Conservation (phyloP, 192 early-diverging fungal species). For the Coemansia sp. region DNA sequence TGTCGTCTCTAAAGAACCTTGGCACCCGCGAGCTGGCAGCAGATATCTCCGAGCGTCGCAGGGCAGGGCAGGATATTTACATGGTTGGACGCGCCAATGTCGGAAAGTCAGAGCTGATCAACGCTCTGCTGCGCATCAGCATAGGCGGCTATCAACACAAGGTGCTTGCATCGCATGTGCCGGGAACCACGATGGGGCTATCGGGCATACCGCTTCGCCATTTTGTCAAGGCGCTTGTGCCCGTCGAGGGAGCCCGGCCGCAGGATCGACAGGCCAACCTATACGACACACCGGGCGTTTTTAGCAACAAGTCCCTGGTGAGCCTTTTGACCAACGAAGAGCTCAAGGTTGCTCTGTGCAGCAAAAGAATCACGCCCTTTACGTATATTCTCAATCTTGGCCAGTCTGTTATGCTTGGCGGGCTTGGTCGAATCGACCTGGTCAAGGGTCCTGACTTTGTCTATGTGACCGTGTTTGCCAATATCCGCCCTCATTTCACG, state of each 20-base stretch:
- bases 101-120: slow-evolving; percentile 76
- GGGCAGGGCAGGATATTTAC: slow-evolving; percentile 61
- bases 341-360: slow-evolving; percentile 53
- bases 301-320: slow-evolving; percentile 58
- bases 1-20: slow-evolving; percentile 65
- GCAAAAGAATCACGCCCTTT: slow-evolving; percentile 54
- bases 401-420: slow-evolving; percentile 60
- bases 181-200: slow-evolving; percentile 75
- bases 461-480: slow-evolving; percentile 59
- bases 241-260: slow-evolving; percentile 25
- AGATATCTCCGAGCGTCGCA: slow-evolving; percentile 43
- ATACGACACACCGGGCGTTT: slow-evolving; percentile 69
- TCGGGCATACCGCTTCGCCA: slow-evolving; percentile 60
- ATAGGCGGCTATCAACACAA: slow-evolving; percentile 52
- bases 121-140: slow-evolving; percentile 62
- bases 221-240: slow-evolving; percentile 55
- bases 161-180: slow-evolving; percentile 63
- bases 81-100: slow-evolving; percentile 76
- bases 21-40: slow-evolving; percentile 56
- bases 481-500: slow-evolving; percentile 62
- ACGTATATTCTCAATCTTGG: slow-evolving; percentile 60
- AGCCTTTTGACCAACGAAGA: slow-evolving; percentile 56
- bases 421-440: slow-evolving; percentile 63
- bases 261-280: slow-evolving; percentile 42
- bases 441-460: slow-evolving; percentile 50